phyloP scores from a whole-genome alignment of 345 rosid species.

The Draba incana region DNA sequence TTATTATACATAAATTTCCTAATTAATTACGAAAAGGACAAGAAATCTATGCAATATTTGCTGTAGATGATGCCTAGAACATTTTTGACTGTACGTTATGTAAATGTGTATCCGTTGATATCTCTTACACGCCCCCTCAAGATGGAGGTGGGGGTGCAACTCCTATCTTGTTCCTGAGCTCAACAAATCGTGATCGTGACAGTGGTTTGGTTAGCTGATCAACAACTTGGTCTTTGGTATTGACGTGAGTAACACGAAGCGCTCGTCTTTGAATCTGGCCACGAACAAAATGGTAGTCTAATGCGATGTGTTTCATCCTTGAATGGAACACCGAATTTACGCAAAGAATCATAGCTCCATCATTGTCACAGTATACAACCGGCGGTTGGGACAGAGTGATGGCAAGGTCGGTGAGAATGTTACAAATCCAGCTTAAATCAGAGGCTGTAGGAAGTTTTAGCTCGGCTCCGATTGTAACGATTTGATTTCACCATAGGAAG shows the following conservation, averaged over 20 bases:
- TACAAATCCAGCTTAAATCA: background rate
- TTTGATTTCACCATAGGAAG: too few species aligned
- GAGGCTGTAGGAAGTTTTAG: too few species aligned
- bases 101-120: too few species aligned
- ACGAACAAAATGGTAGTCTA: background rate
- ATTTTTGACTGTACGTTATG: constrained; percentile 24
- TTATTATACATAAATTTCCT: background rate
- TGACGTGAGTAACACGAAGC: background rate
- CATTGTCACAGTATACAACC: background rate
- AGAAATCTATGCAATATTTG: background rate
- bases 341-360: background rate
- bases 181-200: too few species aligned
- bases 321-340: background rate
- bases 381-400: background rate
- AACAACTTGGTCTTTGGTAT: background rate
- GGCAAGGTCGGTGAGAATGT: background rate
- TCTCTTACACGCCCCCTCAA: too few species aligned
- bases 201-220: background rate
- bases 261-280: background rate
- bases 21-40: background rate
- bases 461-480: too few species aligned
- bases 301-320: background rate
- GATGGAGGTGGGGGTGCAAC: too few species aligned
- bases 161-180: too few species aligned
- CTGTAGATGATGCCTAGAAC: constrained; percentile 4